Conservation (phyloP, 2,329 filamentous ascomycete genomes). For the Canariomyces notabilis region DNA sequence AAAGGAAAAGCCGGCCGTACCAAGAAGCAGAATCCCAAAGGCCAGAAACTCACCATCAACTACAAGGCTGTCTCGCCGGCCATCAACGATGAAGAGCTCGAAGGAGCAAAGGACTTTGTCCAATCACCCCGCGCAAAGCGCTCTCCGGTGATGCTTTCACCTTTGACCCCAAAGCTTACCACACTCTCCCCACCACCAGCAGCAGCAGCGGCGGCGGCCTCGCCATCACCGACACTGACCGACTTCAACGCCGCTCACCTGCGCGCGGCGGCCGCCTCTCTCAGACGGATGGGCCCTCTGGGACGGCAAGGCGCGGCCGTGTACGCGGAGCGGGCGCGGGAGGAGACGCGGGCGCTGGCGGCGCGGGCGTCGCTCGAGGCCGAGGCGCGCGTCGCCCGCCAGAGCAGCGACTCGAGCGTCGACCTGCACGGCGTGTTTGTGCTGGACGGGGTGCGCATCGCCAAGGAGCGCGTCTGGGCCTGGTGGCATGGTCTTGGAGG, state of each 20-base stretch:
- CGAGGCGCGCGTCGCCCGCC: slow-evolving; percentile 61
- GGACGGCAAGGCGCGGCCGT: slow-evolving; percentile 72
- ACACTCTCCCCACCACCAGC: background rate
- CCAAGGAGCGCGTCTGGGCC: slow-evolving; percentile 55
- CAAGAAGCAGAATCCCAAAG: slow-evolving; percentile 11
- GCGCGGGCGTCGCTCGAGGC: slow-evolving; percentile 58
- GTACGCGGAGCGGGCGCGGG: slow-evolving; percentile 66
- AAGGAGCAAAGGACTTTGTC: slow-evolving; percentile 20
- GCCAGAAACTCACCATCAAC: slow-evolving; percentile 23
- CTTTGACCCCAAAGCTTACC: background rate
- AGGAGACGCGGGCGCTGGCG: slow-evolving; percentile 51
- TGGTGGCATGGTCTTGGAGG: slow-evolving; percentile 80
- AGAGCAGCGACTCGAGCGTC: slow-evolving; percentile 57
- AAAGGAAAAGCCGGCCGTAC: slow-evolving; percentile 30
- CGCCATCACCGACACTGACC: background rate
- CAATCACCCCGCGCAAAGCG: background rate
- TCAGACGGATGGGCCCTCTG: slow-evolving; percentile 56
- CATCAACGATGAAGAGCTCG: slow-evolving; percentile 18
- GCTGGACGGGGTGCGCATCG: slow-evolving; percentile 74
- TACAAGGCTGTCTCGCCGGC: slow-evolving; percentile 21
- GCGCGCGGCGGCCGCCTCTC: slow-evolving; percentile 17
- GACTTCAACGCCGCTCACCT: slow-evolving; percentile 11
- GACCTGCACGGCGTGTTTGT: slow-evolving; percentile 85
- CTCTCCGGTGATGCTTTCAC: background rate
- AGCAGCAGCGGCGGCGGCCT: background rate